These are phyloP conservation scores for Penicillium cataractarum DNA, from an alignment of 495 filamentous ascomycete species.

Conservation along the genomic window DNA sequence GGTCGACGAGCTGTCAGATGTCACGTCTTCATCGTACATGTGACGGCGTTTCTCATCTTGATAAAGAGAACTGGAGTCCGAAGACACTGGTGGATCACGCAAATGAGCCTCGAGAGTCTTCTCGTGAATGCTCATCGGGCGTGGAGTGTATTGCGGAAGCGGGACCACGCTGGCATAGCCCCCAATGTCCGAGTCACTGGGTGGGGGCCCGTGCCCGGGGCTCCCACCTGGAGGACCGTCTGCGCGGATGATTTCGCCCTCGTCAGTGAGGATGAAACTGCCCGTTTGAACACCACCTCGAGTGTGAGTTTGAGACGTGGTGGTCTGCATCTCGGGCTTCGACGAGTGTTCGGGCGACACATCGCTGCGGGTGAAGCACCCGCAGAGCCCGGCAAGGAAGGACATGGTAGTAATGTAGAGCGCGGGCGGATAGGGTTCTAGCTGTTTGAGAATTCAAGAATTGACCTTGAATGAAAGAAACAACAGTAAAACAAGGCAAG, in stretches of 20 bases:
- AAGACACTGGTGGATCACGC: conserved; percentile 43
- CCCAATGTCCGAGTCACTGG: conserved; percentile 28
- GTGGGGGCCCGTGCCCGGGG: conserved; percentile 22
- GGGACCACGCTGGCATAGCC: conserved; percentile 43
- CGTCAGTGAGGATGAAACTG: conserved; percentile 23
- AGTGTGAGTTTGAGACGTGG: conserved; percentile 8
- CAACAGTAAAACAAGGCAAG: not conserved
- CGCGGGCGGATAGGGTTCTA: not conserved
- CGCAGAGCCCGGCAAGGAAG: conserved; percentile 35
- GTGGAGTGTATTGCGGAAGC: conserved; percentile 48
- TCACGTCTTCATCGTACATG: conserved; percentile 38
- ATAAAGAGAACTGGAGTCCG: conserved; percentile 16
- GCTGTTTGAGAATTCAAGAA: not conserved
- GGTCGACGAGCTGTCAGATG: conserved; percentile 45
- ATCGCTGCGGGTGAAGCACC: conserved; percentile 30
- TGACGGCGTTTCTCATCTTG: conserved; percentile 41
- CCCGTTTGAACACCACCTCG: conserved; percentile 57
- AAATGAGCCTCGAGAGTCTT: conserved; percentile 47
- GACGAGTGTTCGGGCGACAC: conserved; percentile 15
- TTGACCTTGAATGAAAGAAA: not conserved
- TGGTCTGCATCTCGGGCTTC: conserved; percentile 23
- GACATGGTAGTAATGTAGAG: conserved; percentile 25
- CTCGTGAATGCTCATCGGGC: conserved; percentile 45
- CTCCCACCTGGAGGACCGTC: conserved; percentile 12
- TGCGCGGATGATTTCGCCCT: conserved; percentile 29